These are phyloP conservation scores for Talaromyces sp. DNA, from an alignment of 2,329 filamentous ascomycete genomes.

Conservation along the genomic window DNA sequence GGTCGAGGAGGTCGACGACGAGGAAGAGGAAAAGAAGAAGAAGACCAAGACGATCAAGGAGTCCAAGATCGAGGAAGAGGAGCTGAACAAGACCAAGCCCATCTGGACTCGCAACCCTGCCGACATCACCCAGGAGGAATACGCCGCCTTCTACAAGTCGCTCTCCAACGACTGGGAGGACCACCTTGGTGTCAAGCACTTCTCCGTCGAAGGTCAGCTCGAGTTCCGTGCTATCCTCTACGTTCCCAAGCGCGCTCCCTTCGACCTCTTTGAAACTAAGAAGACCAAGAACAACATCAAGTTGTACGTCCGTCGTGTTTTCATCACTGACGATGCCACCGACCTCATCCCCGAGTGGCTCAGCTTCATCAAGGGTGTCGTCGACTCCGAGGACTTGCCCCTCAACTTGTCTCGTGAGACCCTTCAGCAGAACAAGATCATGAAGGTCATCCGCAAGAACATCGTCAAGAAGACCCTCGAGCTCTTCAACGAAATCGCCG, in stretches of 20 bases:
- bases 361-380: constrained; percentile 99
- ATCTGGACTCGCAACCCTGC: constrained; percentile 99
- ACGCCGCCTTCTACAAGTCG: constrained; percentile 99
- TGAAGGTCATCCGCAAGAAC: constrained; percentile 99
- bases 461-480: constrained; percentile 99
- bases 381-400: constrained; percentile 98
- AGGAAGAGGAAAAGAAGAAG: constrained; percentile 77
- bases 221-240: constrained; percentile 99
- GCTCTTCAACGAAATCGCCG: constrained; percentile 97
- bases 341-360: constrained; percentile 99
- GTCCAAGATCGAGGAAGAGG: constrained; percentile 97
- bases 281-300: constrained; percentile 99
- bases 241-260: constrained; percentile 98
- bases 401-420: constrained; percentile 99
- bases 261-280: constrained; percentile 99
- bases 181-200: constrained; percentile 99
- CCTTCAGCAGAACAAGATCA: constrained; percentile 99
- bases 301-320: constrained; percentile 99
- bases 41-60: constrained; percentile 99
- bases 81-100: constrained; percentile 99
- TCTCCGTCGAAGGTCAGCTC: constrained; percentile 99
- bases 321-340: constrained; percentile 99
- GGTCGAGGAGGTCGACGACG: constrained; percentile 87
- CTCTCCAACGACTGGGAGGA: constrained; percentile 99
- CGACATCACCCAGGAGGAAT: constrained; percentile 95